A percentile compares a stretch with the other conserved stretches of the same genome.
phyloP scores from a whole-genome alignment of 139 green algal species.

The Edaphochlamys debaryana region DNA sequence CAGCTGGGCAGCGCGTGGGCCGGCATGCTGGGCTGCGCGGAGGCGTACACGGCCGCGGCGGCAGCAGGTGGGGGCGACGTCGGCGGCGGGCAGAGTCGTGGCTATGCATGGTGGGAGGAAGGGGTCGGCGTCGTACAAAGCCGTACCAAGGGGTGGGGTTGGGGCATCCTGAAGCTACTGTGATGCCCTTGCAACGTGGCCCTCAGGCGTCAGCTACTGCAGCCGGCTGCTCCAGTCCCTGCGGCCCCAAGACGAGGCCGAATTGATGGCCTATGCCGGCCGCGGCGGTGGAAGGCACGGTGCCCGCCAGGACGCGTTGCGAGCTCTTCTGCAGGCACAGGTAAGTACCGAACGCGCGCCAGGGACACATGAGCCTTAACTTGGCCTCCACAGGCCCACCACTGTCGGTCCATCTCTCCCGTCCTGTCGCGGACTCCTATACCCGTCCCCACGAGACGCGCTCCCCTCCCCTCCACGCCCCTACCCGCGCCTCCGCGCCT shows the following conservation, averaged over 20 bases:
- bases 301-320: too few relatives aligned
- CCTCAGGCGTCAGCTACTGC: too few relatives aligned
- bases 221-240: too few relatives aligned
- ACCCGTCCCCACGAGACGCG: neutral
- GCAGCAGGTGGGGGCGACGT: neutral
- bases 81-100: too few relatives aligned
- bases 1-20: constrained; percentile 9
- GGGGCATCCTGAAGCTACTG: neutral
- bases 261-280: too few relatives aligned
- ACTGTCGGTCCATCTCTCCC: too few relatives aligned
- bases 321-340: neutral
- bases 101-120: neutral
- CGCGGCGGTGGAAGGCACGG: neutral
- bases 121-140: neutral
- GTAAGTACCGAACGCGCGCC: too few relatives aligned
- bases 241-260: too few relatives aligned
- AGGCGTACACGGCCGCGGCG: neutral
- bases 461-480: neutral
- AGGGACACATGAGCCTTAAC: too few relatives aligned
- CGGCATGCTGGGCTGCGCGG: neutral
- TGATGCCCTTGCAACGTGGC: neutral
- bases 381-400: too few relatives aligned
- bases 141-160: neutral
- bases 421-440: neutral
- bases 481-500: neutral